A percentile compares a stretch with the other conserved stretches of the same genome.
Conservation (phyloP, 371 early-diverging fungal species). For the Sporodiniella umbellata region DNA sequence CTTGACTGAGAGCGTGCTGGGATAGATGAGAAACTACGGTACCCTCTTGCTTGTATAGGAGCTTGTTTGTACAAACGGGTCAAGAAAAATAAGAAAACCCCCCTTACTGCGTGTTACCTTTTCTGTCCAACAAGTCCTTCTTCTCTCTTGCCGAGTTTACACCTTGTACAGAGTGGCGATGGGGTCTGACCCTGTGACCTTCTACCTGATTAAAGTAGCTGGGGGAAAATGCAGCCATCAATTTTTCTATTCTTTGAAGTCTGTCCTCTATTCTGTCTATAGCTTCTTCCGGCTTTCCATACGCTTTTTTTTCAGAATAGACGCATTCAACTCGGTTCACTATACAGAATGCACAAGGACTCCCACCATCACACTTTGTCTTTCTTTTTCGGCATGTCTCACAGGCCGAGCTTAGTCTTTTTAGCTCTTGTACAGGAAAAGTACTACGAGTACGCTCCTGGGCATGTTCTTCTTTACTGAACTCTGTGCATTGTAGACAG, state of each 20-base stretch:
- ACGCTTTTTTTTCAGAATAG: conserved; percentile 6
- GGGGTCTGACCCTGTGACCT: conserved; percentile 25
- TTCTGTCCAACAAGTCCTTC: conserved; percentile 1
- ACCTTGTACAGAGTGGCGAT: conserved; percentile 49
- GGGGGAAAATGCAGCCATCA: conserved; percentile 49
- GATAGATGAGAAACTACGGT: conserved; percentile 18
- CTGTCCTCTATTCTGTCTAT: conserved; percentile 52
- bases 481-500: conserved; percentile 29
- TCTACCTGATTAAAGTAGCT: conserved; percentile 19
- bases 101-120: conserved; percentile 6
- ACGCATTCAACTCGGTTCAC: conserved; percentile 42
- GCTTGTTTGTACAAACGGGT: no score
- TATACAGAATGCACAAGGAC: conserved; percentile 32
- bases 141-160: conserved; percentile 44
- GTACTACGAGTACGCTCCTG: conserved; percentile 27
- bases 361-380: conserved; percentile 35
- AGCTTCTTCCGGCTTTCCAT: conserved; percentile 17
- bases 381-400: conserved; percentile 37
- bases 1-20: conserved; percentile 19
- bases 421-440: conserved; percentile 21
- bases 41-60: neutral
- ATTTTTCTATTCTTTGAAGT: conserved; percentile 41
- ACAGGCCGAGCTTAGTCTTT: conserved; percentile 34
- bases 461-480: conserved; percentile 24
- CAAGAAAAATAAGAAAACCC: no score